These are phyloP conservation scores for Leishmania braziliensis DNA, from an alignment of 208 protist genomes.

Conservation along the genomic window DNA sequence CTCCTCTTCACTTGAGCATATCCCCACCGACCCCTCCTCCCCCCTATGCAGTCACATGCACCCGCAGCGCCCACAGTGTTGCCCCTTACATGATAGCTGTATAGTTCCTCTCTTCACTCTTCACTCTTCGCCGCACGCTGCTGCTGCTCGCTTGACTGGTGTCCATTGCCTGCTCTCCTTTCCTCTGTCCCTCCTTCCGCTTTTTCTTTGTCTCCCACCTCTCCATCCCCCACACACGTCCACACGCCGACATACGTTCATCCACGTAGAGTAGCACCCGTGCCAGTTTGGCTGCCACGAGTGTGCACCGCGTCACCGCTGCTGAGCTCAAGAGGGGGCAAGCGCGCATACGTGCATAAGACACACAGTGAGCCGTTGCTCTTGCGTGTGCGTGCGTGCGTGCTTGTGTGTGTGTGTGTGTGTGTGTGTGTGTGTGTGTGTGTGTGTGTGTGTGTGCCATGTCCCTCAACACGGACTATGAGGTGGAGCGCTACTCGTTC, in stretches of 20 bases:
- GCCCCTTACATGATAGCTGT: neutral
- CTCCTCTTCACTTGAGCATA: neutral
- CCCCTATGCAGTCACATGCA: neutral
- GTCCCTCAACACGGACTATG: conserved; percentile 58
- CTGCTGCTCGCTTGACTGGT: neutral
- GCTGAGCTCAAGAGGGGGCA: neutral
- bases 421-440: neutral
- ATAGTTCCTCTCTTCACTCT: neutral
- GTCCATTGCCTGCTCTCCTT: neutral
- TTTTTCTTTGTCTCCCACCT: neutral
- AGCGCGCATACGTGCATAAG: neutral
- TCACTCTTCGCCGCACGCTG: neutral
- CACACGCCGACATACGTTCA: neutral
- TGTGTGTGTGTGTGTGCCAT: conserved; percentile 14
- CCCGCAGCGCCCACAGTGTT: neutral
- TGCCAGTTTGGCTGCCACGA: neutral
- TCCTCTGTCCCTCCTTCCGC: neutral
- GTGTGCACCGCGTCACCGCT: neutral
- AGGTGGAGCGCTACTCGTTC: conserved; percentile 51
- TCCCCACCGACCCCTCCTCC: neutral
- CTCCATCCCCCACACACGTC: neutral
- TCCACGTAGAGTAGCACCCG: neutral
- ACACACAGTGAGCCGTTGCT: neutral
- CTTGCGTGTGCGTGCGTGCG: neutral
- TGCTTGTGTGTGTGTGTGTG: neutral